Conservation (phyloP, 345 rosid genomes). For the Eucalyptus erythrocorys region DNA sequence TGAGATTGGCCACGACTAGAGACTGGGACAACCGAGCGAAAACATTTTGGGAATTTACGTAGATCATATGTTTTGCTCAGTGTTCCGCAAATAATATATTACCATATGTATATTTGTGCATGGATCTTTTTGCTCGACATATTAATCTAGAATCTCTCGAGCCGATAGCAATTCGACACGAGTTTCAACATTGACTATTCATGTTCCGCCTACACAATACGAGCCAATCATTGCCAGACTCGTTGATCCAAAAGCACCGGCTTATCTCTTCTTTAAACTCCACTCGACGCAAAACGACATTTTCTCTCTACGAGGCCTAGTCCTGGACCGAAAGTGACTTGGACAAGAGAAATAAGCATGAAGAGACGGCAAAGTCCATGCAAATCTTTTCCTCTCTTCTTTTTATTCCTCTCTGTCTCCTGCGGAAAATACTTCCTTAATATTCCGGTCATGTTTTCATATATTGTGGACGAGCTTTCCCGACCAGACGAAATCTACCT, state of each 20-base stretch:
- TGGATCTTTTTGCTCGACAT: neutral
- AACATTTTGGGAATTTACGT: neutral
- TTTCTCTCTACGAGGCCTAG: neutral
- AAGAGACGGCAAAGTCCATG: neutral
- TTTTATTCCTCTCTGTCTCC: neutral
- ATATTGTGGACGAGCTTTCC: neutral
- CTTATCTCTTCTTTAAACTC: neutral
- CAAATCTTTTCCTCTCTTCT: neutral
- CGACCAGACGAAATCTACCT: neutral
- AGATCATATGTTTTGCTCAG: neutral
- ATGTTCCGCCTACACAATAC: neutral
- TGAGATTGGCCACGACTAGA: neutral
- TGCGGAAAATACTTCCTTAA: neutral
- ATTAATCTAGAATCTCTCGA: neutral
- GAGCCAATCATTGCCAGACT: neutral
- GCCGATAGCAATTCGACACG: neutral
- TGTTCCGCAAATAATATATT: neutral
- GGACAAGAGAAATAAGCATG: neutral
- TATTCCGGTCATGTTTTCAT: neutral
- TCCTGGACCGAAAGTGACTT: neutral
- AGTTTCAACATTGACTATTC: neutral
- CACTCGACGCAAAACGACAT: neutral
- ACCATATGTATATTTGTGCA: no score
- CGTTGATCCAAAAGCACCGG: neutral
- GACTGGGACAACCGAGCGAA: neutral